A percentile compares a stretch with the other conserved stretches of the same genome.
Evolutionary conservation across 2,329 filamentous ascomycete genomes (phyloP).

Genomic region (Rutstroemia sp.): DNA sequence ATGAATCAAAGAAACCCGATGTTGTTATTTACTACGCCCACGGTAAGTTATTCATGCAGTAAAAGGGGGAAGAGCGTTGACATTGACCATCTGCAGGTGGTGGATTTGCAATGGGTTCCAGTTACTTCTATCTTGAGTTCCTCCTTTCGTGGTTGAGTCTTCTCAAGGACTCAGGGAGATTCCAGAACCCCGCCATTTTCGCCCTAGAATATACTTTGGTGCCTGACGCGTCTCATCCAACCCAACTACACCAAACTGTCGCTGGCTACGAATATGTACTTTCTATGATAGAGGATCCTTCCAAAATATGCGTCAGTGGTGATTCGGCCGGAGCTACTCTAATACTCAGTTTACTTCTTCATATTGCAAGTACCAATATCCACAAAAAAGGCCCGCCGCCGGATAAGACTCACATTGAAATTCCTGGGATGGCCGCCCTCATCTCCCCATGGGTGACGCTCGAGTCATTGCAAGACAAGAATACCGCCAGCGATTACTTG

Average conservation of each 20-base stretch:
- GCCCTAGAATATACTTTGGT: conserved; percentile 76
- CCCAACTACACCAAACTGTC: conserved; percentile 62
- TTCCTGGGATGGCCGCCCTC: conserved; percentile 56
- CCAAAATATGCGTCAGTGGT: conserved; percentile 62
- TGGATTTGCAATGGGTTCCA: conserved; percentile 76
- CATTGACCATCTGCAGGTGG: conserved; percentile 46
- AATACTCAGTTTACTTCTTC: conserved; percentile 64
- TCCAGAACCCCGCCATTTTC: conserved; percentile 70
- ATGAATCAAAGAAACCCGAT: conserved; percentile 56
- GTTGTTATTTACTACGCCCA: conserved; percentile 78
- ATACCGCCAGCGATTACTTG: conserved; percentile 70
- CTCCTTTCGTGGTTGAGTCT: conserved; percentile 64
- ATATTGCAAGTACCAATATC: conserved; percentile 39
- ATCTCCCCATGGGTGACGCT: conserved; percentile 79
- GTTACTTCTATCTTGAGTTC: conserved; percentile 81
- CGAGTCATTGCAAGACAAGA: conserved; percentile 56
- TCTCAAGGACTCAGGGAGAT: conserved; percentile 56
- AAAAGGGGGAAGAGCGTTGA: not conserved
- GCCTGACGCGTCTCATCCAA: conserved; percentile 59
- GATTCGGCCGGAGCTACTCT: conserved; percentile 76
- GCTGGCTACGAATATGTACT: conserved; percentile 66
- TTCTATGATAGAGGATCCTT: conserved; percentile 44
- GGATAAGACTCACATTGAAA: conserved; percentile 9
- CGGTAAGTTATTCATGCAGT: conserved; percentile 39
- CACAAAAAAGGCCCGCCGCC: not conserved